phyloP scores from a whole-genome alignment of 768 basidiomycete genomes.

The Kwoniella europaea region DNA sequence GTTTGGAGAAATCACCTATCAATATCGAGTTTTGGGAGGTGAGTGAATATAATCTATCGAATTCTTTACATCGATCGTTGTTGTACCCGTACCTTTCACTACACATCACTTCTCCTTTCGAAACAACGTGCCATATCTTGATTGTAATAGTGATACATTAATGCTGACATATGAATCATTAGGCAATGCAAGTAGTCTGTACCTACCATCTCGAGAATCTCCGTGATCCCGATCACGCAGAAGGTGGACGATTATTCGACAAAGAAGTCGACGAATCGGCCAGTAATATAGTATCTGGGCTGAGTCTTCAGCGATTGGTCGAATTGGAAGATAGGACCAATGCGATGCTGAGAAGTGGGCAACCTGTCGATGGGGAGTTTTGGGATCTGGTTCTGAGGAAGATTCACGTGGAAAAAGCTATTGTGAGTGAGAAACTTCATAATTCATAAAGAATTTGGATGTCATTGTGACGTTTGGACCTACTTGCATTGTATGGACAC shows the following conservation, averaged over 20 bases:
- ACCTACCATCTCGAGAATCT: slow-evolving; percentile 84
- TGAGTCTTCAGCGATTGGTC: slow-evolving; percentile 81
- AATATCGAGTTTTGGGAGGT: slow-evolving; percentile 99
- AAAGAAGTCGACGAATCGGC: slow-evolving; percentile 85
- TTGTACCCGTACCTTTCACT: no score
- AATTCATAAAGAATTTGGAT: no score
- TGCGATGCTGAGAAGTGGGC: slow-evolving; percentile 83
- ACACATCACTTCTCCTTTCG: no score
- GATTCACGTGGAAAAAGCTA: slow-evolving; percentile 94
- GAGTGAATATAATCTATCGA: slow-evolving; percentile 34
- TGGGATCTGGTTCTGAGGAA: slow-evolving; percentile 94
- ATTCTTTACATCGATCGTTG: no score
- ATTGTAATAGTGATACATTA: no score
- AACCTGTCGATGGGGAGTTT: slow-evolving; percentile 95
- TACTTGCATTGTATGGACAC: no score
- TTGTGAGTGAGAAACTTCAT: slow-evolving; percentile 63
- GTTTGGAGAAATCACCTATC: slow-evolving; percentile 77
- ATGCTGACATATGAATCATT: no score
- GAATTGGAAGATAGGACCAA: slow-evolving; percentile 84
- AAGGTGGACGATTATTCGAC: slow-evolving; percentile 50
- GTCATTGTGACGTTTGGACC: no score
- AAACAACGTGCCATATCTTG: no score
- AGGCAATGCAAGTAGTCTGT: slow-evolving; percentile 98
- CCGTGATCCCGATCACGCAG: slow-evolving; percentile 58
- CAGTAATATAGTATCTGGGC: slow-evolving; percentile 76